These are phyloP conservation scores for Podospora appendiculata DNA, from an alignment of 495 filamentous ascomycete species.

Conservation along the genomic window DNA sequence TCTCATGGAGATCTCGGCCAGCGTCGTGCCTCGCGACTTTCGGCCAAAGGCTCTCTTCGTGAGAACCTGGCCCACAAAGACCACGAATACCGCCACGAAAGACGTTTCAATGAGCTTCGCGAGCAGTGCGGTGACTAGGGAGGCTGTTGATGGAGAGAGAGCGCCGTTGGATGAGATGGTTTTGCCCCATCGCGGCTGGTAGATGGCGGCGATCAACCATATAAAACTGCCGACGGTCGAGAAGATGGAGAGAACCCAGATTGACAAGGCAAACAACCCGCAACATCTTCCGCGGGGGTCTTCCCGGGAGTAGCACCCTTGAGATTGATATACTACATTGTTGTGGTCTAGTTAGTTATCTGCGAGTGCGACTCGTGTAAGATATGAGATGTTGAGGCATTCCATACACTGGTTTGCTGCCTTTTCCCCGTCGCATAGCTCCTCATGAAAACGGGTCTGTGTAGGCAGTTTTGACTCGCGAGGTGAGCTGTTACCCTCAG, in stretches of 20 bases:
- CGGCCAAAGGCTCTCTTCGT: constrained; percentile 53
- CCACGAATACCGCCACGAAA: constrained; percentile 71
- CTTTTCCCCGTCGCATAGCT: too few relatives aligned
- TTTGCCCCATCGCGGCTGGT: constrained; percentile 52
- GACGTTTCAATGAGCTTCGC: constrained; percentile 69
- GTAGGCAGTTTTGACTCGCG: too few relatives aligned
- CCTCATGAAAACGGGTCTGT: too few relatives aligned
- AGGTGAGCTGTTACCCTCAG: too few relatives aligned
- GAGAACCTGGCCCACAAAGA: constrained; percentile 64
- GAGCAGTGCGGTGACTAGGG: constrained; percentile 52
- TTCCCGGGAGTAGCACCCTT: neutral
- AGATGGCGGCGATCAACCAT: constrained; percentile 51
- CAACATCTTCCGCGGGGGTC: neutral
- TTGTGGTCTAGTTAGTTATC: too few relatives aligned
- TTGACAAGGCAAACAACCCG: constrained; percentile 35
- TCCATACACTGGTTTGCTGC: too few relatives aligned
- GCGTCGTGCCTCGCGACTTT: constrained; percentile 51
- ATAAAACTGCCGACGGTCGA: constrained; percentile 59
- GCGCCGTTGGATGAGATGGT: constrained; percentile 38
- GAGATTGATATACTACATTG: neutral
- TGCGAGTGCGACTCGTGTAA: too few relatives aligned
- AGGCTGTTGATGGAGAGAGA: constrained; percentile 49
- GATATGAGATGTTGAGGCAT: too few relatives aligned
- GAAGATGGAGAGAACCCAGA: constrained; percentile 56
- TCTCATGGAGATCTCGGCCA: constrained; percentile 64